Conservation (phyloP, 495 filamentous ascomycete species). For the Penicillium tannophilum region DNA sequence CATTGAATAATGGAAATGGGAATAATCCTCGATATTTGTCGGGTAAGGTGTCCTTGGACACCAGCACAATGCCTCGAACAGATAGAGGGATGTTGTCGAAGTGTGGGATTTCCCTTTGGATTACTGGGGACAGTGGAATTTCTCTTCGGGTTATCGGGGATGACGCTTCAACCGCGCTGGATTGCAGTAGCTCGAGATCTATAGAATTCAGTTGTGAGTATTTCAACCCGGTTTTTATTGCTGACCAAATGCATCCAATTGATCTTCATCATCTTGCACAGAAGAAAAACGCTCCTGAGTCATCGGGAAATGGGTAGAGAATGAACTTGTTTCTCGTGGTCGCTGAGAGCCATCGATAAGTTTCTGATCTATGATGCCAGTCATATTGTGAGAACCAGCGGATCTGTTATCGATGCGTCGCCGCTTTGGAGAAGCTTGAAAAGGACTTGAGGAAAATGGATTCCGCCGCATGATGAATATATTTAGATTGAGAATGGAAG, state of each 20-base stretch:
- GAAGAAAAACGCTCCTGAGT: not conserved
- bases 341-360: slow-evolving; percentile 32
- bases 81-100: slow-evolving; percentile 37
- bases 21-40: slow-evolving; percentile 79
- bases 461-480: slow-evolving; percentile 17
- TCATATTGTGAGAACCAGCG: slow-evolving; percentile 16
- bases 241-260: slow-evolving; percentile 57
- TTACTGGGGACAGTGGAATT: not conserved
- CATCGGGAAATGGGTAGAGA: slow-evolving; percentile 4
- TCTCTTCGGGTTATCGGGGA: not conserved
- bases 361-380: slow-evolving; percentile 26
- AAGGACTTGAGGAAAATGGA: slow-evolving; percentile 8
- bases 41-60: slow-evolving; percentile 72
- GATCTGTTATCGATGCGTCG: slow-evolving; percentile 5
- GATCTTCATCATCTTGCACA: slow-evolving; percentile 25
- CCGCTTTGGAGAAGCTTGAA: slow-evolving; percentile 16
- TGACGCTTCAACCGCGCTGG: not conserved
- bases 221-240: not conserved
- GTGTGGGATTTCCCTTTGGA: not conserved
- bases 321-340: slow-evolving; percentile 12
- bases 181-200: slow-evolving; percentile 44
- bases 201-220: not conserved
- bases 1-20: slow-evolving; percentile 83
- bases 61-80: slow-evolving; percentile 70
- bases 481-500: not conserved